phyloP scores from a whole-genome alignment of 108 stramenopile species.

The Nitzschia palea region DNA sequence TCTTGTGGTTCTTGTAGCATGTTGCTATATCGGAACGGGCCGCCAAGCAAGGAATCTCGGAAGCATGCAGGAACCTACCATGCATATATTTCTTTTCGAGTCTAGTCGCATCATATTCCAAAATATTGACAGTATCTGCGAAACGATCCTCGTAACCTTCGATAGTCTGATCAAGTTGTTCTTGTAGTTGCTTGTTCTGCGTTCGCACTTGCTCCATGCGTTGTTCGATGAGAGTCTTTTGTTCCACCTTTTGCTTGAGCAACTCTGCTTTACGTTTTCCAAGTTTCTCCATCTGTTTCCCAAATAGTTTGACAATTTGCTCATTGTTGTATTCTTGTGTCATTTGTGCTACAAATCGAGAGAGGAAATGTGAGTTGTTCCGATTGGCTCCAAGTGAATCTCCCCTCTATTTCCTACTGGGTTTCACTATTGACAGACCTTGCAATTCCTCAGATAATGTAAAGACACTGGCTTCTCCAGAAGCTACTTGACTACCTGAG shows the following conservation, averaged over 20 bases:
- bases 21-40: slow-evolving; percentile 24
- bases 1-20: slow-evolving; percentile 20
- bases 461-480: slow-evolving; percentile 20
- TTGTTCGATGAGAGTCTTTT: slow-evolving; percentile 12
- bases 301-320: slow-evolving; percentile 39
- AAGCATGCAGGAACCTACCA: slow-evolving; percentile 1
- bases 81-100: slow-evolving; percentile 25
- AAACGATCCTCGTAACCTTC: slow-evolving; percentile 30
- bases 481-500: slow-evolving; percentile 9
- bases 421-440: background rate
- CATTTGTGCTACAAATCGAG: slow-evolving; percentile 14
- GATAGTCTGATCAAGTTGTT: slow-evolving; percentile 19
- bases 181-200: slow-evolving; percentile 26
- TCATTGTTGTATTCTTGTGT: slow-evolving; percentile 34
- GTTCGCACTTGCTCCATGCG: slow-evolving; percentile 21
- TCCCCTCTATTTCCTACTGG: background rate
- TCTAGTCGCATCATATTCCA: slow-evolving; percentile 31
- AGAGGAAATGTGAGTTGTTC: background rate
- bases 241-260: slow-evolving; percentile 20
- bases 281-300: slow-evolving; percentile 39
- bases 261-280: slow-evolving; percentile 24
- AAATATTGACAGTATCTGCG: slow-evolving; percentile 24
- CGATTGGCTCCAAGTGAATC: background rate
- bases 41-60: slow-evolving; percentile 27
- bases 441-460: slow-evolving; percentile 27